These are phyloP conservation scores for Pyracantha coccinea DNA, from an alignment of 331 rosid genomes.

Conservation along the genomic window DNA sequence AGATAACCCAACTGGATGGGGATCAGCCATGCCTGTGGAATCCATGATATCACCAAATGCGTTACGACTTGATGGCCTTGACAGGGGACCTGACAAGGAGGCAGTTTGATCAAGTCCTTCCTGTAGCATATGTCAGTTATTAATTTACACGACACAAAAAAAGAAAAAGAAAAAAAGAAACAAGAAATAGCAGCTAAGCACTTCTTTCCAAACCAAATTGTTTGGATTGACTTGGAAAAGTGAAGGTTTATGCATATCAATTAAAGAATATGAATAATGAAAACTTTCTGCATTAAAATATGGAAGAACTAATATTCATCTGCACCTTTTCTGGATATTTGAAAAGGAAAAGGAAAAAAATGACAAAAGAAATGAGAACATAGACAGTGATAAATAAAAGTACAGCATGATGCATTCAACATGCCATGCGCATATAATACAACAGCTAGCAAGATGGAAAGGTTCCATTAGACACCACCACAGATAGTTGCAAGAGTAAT, in stretches of 20 bases:
- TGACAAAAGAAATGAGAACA: background rate
- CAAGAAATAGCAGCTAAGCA: background rate
- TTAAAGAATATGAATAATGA: background rate
- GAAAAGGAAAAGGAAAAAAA: background rate
- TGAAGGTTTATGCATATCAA: constrained; percentile 9
- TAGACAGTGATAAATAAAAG: background rate
- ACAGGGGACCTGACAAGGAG: constrained; percentile 46
- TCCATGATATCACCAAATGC: constrained; percentile 57
- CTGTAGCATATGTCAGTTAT: constrained; percentile 41
- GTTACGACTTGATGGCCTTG: constrained; percentile 58
- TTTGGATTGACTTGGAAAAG: background rate
- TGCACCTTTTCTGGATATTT: background rate
- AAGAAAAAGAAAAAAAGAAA: background rate
- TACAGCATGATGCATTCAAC: background rate
- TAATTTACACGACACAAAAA: constrained; percentile 9
- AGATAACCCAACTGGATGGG: constrained; percentile 24
- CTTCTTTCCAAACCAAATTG: constrained; percentile 1
- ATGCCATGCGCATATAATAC: background rate
- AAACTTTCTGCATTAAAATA: background rate
- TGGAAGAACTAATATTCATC: background rate
- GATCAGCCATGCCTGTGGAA: constrained; percentile 34
- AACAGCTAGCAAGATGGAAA: background rate
- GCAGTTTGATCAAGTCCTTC: constrained; percentile 69
- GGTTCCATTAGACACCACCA: background rate
- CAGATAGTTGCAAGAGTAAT: background rate